Evolutionary conservation across 805 yeast species (phyloP).

Genomic region (Starmerella geochares): DNA sequence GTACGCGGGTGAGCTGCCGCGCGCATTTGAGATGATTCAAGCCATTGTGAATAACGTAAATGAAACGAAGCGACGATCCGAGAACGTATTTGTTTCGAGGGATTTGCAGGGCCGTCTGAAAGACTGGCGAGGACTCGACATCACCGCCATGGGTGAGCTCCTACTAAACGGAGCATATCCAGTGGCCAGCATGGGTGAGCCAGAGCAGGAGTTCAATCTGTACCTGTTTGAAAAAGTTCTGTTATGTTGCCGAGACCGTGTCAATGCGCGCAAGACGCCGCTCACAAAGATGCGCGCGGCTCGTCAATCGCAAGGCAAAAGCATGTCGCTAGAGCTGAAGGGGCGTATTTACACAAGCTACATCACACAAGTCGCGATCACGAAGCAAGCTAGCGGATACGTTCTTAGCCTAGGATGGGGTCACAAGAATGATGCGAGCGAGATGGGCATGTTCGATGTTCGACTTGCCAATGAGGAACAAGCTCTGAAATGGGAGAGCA

Average conservation of each 20-base stretch:
- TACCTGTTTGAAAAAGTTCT: slow-evolving; percentile 71
- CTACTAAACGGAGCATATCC: slow-evolving; percentile 59
- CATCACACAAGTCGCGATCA: slow-evolving; percentile 37
- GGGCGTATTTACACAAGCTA: slow-evolving; percentile 76
- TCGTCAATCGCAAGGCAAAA: slow-evolving; percentile 23
- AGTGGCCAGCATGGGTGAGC: slow-evolving; percentile 37
- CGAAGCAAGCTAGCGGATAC: slow-evolving; percentile 27
- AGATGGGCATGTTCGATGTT: slow-evolving; percentile 74
- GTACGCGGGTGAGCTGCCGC: slow-evolving; percentile 53
- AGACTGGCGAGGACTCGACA: slow-evolving; percentile 87
- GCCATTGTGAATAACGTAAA: slow-evolving; percentile 81
- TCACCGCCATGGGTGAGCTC: slow-evolving; percentile 73
- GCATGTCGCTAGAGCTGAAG: slow-evolving; percentile 45
- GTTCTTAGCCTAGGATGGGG: slow-evolving; percentile 31
- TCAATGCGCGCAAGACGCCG: slow-evolving; percentile 41
- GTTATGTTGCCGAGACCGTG: slow-evolving; percentile 53
- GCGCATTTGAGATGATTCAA: slow-evolving; percentile 64
- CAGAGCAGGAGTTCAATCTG: slow-evolving; percentile 80
- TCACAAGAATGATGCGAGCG: slow-evolving; percentile 51
- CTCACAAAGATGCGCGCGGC: slow-evolving; percentile 40
- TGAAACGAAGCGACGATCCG: slow-evolving; percentile 87
- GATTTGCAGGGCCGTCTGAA: slow-evolving; percentile 62
- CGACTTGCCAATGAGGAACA: slow-evolving; percentile 75
- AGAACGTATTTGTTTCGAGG: slow-evolving; percentile 61
- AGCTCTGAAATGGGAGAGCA: slow-evolving; percentile 64